Percentiles rank a stretch among this genome's conserved stretches.
Evolutionary conservation across 2,329 filamentous ascomycete genomes (phyloP).

Genomic region (Epichloe brachyelytri): DNA sequence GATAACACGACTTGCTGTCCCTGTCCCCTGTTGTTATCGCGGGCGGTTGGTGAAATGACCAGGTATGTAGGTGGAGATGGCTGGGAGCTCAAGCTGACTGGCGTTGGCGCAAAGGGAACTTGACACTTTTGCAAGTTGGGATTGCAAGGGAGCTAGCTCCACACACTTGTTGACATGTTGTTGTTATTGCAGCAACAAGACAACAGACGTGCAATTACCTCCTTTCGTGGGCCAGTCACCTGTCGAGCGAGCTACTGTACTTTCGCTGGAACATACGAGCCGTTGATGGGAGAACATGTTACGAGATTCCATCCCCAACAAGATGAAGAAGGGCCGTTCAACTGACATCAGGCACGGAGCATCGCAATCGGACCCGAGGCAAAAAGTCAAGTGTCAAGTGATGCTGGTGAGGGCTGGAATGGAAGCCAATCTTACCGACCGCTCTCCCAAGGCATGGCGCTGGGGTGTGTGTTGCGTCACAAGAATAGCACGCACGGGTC

Average conservation of each 20-base stretch:
- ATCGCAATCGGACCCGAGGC: neutral
- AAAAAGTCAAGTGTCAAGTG: neutral
- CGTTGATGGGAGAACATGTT: neutral
- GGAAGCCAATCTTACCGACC: neutral
- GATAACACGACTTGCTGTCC: too few species aligned
- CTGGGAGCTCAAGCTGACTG: too few species aligned
- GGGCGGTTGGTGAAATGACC: too few species aligned
- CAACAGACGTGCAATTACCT: neutral
- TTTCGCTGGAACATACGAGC: neutral
- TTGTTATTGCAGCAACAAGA: neutral
- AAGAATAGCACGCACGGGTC: neutral
- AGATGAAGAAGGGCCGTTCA: neutral
- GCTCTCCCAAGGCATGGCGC: too few species aligned
- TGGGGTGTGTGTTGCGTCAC: neutral
- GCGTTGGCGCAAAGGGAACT: too few species aligned
- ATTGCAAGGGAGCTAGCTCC: too few species aligned
- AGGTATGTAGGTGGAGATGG: too few species aligned
- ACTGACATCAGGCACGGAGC: neutral
- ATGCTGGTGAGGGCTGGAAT: slow-evolving; percentile 2
- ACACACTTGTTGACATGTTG: too few species aligned
- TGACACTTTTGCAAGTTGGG: too few species aligned
- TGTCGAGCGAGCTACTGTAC: too few species aligned
- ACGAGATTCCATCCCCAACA: neutral
- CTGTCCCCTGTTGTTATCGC: too few species aligned
- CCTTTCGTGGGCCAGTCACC: too few species aligned